Evolutionary conservation across 257 asterid species (phyloP), one percentile per base, ranked within the genome.

Genomic region (Ocimum tenuiflorum): DNA sequence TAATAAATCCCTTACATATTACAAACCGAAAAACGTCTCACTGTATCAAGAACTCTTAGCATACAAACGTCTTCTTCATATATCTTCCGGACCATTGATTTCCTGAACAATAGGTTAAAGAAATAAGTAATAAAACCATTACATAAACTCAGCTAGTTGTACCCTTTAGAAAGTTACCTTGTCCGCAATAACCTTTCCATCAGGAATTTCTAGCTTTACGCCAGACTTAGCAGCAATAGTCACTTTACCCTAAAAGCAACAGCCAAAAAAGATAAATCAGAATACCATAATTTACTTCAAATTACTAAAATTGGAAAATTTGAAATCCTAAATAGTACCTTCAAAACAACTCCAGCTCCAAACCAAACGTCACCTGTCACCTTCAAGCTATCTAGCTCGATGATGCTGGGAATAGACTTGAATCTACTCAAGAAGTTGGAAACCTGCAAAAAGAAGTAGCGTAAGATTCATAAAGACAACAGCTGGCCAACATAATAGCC

Each of bases 341-440:
- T 94, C 59, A 94, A 79, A 69, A 70, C 73, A 59, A 94, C 42
- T 54, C 81, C 81, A 76, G 88, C 71, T 77, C 96, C 99, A 75
- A 94, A 90, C 84, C 90, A 88, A 41, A 90, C 96, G 48, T 94
- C 95, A 11, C 97, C 97, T 0, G 83, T 54, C 77, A 94, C 97
- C 86, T 94, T 94, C 85, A 94, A 74, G 88, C 86, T 79, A 54
- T 86, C 96, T 54, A 94, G 84, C 17, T 82, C 95, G 48, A 94
- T 78, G 75, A 94, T 94, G 82, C 99, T 94, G 60, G 99, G 96
- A 60, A 90, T 94, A 35, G 96, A 81, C 84, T 94, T 86, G 81
- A 94, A 94, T 51, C 94, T 92, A 15, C 81, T 67, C 5, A 90
- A 71, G 89, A 94, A 94, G 82, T 75, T 71, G 22, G 89, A 85